phyloP scores from a whole-genome alignment of 1,139 yeast species.

The Suhomyces coccinellae region DNA sequence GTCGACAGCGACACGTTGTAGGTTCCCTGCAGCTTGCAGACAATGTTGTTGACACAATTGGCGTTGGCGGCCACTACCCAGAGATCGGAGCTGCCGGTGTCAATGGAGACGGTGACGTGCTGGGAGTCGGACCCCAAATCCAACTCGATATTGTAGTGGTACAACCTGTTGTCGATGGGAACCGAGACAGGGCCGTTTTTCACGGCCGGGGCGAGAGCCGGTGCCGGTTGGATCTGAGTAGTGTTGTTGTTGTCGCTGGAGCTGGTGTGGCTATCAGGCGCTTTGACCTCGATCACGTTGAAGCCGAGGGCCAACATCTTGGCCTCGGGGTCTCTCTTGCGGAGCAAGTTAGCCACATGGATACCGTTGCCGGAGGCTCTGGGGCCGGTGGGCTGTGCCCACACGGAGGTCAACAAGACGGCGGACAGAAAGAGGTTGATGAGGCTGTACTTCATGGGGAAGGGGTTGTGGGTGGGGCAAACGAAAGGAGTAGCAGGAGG shows the following conservation, averaged over 20 bases:
- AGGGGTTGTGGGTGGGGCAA: no score
- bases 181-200: neutral
- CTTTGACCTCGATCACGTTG: neutral
- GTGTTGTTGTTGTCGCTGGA: neutral
- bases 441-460: no score
- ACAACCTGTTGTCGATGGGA: neutral
- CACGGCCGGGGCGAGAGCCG: neutral
- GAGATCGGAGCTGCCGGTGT: constrained; percentile 25
- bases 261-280: neutral
- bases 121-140: constrained; percentile 16
- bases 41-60: neutral
- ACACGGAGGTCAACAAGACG: neutral
- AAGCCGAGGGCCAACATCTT: constrained; percentile 1
- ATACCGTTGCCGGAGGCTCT: neutral
- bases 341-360: neutral
- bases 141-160: constrained; percentile 6
- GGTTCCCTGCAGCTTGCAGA: constrained; percentile 12
- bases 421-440: neutral
- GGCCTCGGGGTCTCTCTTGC: neutral
- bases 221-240: neutral
- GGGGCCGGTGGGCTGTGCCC: neutral
- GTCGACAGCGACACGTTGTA: constrained; percentile 13
- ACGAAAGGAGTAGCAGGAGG: no score
- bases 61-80: constrained; percentile 16
- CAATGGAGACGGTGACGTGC: constrained; percentile 15